Evolutionary conservation across 805 yeast genomes (phyloP), one percentile per base, ranked within the genome.

Genomic region (Yamadazyma insecticola): DNA sequence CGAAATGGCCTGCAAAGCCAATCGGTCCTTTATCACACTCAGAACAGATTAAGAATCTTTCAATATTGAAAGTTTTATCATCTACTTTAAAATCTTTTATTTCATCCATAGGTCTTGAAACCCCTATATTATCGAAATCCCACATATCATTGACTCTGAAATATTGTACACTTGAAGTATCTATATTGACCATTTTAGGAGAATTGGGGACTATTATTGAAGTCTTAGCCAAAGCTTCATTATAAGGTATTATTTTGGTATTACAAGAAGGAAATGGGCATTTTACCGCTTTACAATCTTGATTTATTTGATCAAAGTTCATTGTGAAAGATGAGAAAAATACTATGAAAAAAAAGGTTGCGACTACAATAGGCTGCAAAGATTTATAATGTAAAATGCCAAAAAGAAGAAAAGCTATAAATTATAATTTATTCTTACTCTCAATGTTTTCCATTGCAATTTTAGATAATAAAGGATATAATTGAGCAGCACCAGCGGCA

Each of bases 61-160:
- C 70, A 14, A 81, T 53, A 16, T 57, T 55, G 10, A 60, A 47
- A 3, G 7, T 11, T 8, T 34, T 13, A 14, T 29, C 43, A 18
- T 35, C 35, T 2, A 39, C 32, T 6, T 45, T 36, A 10, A 49
- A 33, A 13, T 53, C 55, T 4, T 45, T 40, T 28, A 50, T 51
- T 24, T 44, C 48, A 6, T 47, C 48, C 2, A 63, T 29, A 1
- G 67, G 59, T 35, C 68, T 68, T 1, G 88, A 80, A 2, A 83
- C 90, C 1, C 87, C 89, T 27, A 83, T 72, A 45, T 83, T 83
- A 40, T 83, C 89, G 44, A 83, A 83, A 40, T 75, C 83, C 92
- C 92, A 83, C 32, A 78, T 76, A 45, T 81, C 85, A 2, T 56
- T 46, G 2, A 80, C 58, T 17, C 59, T 45, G 25, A 67, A 60